Evolutionary conservation across 176 grass and related monocot genomes (phyloP).

Genomic region (Pharus latifolius): DNA sequence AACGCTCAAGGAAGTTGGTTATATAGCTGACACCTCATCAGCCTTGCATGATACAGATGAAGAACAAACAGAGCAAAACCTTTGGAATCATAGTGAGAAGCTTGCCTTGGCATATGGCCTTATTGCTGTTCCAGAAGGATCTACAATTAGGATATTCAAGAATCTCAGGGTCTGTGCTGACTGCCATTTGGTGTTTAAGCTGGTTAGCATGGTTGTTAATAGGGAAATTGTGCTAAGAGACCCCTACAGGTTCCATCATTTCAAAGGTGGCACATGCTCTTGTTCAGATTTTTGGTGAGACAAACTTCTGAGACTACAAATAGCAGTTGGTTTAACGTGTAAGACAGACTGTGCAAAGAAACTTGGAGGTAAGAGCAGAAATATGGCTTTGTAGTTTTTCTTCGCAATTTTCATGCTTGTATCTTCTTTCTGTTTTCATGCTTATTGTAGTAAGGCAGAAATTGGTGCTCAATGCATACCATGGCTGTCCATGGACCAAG

Average conservation of each 20-base stretch:
- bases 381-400: too few relatives aligned
- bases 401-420: too few relatives aligned
- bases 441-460: too few relatives aligned
- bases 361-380: too few relatives aligned
- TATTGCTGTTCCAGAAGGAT: conserved; percentile 36
- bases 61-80: conserved; percentile 81
- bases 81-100: conserved; percentile 88
- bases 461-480: too few relatives aligned
- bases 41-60: conserved; percentile 79
- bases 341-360: too few relatives aligned
- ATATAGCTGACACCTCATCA: conserved; percentile 57
- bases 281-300: conserved; percentile 87
- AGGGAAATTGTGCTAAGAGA: conserved; percentile 72
- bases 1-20: conserved; percentile 54
- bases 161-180: conserved; percentile 82
- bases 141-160: conserved; percentile 67
- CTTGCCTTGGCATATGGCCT: conserved; percentile 70
- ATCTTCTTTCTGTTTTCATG: too few relatives aligned
- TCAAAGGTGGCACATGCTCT: conserved; percentile 58
- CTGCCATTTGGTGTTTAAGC: conserved; percentile 83
- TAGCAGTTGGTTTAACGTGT: background rate
- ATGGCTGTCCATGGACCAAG: too few relatives aligned
- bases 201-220: conserved; percentile 46
- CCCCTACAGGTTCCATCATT: conserved; percentile 82
- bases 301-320: background rate